Conservation (phyloP, 495 filamentous ascomycete genomes). For the Trypethelium eluteriae region DNA sequence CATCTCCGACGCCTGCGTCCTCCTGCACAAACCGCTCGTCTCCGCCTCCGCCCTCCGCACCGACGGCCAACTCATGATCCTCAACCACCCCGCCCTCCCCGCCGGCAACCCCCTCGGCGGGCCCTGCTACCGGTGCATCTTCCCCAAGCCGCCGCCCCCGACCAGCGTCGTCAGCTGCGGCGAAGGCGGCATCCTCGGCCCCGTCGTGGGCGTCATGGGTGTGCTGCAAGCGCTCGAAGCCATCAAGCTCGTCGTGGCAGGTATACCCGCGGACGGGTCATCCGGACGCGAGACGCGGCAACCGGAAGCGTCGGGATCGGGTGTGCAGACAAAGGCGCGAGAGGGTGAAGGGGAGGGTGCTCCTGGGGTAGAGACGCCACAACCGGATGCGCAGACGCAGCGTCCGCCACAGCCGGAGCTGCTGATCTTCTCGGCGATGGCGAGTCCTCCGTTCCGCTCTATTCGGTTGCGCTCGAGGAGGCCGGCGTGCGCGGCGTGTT, state of each 20-base stretch:
- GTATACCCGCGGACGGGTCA: constrained; percentile 5
- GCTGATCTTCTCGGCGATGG: constrained; percentile 67
- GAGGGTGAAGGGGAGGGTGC: constrained; percentile 10
- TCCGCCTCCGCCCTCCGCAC: constrained; percentile 80
- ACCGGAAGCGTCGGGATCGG: too few species aligned
- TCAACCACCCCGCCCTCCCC: constrained; percentile 58
- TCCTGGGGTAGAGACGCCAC: neutral
- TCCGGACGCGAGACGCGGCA: constrained; percentile 11
- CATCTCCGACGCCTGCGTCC: constrained; percentile 80
- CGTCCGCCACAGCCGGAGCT: constrained; percentile 39
- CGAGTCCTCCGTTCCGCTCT: constrained; percentile 59
- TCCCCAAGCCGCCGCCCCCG: constrained; percentile 75
- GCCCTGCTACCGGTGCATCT: constrained; percentile 91
- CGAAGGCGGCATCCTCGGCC: constrained; percentile 84
- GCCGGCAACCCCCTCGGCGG: constrained; percentile 47
- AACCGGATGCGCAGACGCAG: constrained; percentile 10
- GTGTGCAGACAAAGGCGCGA: too few species aligned
- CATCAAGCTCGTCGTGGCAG: constrained; percentile 64
- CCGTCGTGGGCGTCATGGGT: constrained; percentile 92
- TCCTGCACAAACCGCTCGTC: constrained; percentile 70
- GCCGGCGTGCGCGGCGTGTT: constrained; percentile 67
- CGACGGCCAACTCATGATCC: constrained; percentile 82
- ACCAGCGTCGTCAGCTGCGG: constrained; percentile 73
- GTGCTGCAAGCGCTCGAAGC: constrained; percentile 84
- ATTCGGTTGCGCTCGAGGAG: constrained; percentile 63